Conservation (phyloP, 179 eudicot species). For the Corrigiola litoralis region DNA sequence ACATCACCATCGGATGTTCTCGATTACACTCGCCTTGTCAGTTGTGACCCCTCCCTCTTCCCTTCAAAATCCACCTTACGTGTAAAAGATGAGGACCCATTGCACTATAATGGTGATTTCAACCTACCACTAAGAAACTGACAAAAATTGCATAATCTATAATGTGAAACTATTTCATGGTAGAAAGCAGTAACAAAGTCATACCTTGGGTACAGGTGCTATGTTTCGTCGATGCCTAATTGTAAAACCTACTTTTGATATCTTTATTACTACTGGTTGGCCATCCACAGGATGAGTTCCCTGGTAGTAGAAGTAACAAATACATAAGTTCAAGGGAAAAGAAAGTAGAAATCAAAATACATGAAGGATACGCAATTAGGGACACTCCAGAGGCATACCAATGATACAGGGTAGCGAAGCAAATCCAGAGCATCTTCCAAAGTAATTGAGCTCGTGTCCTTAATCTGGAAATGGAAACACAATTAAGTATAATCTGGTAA, state of each 20-base stretch:
- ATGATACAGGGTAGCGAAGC: constrained; percentile 66
- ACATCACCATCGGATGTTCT: no score
- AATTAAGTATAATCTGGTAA: not conserved
- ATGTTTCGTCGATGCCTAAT: constrained; percentile 56
- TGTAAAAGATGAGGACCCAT: not conserved
- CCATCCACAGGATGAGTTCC: constrained; percentile 77
- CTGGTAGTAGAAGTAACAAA: constrained; percentile 27
- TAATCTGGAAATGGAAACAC: constrained; percentile 41
- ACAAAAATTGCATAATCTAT: not conserved
- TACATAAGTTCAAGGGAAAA: constrained; percentile 6
- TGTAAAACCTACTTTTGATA: constrained; percentile 58
- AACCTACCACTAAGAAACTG: not conserved
- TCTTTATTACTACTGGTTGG: constrained; percentile 57
- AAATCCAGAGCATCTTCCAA: constrained; percentile 70
- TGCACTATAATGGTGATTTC: not conserved
- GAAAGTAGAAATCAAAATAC: not conserved
- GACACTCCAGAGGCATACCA: constrained; percentile 58
- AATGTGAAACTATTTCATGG: not conserved
- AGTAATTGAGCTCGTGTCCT: constrained; percentile 50
- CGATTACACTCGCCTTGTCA: no score
- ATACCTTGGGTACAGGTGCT: constrained; percentile 84
- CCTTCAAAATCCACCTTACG: no score
- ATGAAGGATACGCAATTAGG: not conserved
- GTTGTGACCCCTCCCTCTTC: no score
- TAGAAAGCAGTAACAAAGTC: not conserved